Evolutionary conservation across 1,139 yeast species (phyloP), one percentile per base, ranked within the genome.

Genomic region (Yamadazyma triangularis): DNA sequence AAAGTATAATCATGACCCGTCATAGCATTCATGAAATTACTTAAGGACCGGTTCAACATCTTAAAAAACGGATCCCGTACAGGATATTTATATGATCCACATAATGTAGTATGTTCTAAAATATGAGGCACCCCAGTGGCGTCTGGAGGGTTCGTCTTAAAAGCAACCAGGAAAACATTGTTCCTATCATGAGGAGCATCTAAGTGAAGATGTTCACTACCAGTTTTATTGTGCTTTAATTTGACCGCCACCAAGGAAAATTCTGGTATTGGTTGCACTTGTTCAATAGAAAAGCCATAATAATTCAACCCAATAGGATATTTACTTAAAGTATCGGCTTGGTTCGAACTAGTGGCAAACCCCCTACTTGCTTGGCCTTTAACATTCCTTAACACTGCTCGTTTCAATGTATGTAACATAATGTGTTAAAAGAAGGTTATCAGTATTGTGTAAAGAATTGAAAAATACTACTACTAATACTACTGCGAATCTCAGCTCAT

Each of bases 21-120:
- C 96, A 91, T 86, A n/a, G 99, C 99, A 54, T 91, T 91, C 99
- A 91, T 91, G 58, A 88, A 91, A 55, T 87, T 91, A 24, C 96
- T 81, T 48, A 91, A 64, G 2, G 73, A 73, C 44, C 97, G 64
- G 52, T 89, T 91, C 36, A 91, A 68, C 98, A 91, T 91, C 56
- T 91, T 89, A 71, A 91, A 93, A 57, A 91, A 91, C 3, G 99
- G 98, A 57, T 91, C 98, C 45, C 96, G 70, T 2, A 91, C 96
- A 0, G 96, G 97, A 54, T 76, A 91, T 51, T 82, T 84, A 36
- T 73, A 66, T 1, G 96, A 86, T 3, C 98, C 99, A 61, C 98
- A 91, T 24, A 91, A 64, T 1, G 97, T 88, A 7, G 96, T 89
- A 53, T 91, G 98, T 53, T 91, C 97, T 38, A 91, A 60, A 36